Conservation (phyloP, 371 early-diverging fungal species). For the Blakeslea trispora region DNA sequence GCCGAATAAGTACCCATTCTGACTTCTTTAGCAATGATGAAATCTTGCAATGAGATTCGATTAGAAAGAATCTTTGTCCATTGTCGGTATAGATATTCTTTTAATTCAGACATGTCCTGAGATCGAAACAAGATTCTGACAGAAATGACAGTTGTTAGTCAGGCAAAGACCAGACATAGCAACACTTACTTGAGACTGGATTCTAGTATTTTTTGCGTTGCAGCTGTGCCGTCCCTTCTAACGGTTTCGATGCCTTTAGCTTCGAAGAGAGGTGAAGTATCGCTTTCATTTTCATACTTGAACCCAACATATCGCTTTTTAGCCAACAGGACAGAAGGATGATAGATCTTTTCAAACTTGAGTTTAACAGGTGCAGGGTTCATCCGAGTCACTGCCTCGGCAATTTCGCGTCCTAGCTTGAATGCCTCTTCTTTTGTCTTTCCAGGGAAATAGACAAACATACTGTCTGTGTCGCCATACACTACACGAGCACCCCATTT, state of each 20-base stretch:
- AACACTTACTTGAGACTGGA: slow-evolving; percentile 74
- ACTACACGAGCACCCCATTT: slow-evolving; percentile 82
- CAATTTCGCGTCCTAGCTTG: slow-evolving; percentile 76
- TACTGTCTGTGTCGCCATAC: slow-evolving; percentile 92
- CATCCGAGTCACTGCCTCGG: slow-evolving; percentile 65
- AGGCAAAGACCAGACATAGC: no score
- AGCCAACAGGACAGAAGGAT: slow-evolving; percentile 80
- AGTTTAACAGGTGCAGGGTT: slow-evolving; percentile 84
- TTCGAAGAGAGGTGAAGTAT: slow-evolving; percentile 76
- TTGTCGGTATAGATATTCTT: slow-evolving; percentile 68
- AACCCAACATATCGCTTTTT: slow-evolving; percentile 93
- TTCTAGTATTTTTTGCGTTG: slow-evolving; percentile 78
- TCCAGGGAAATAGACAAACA: slow-evolving; percentile 82
- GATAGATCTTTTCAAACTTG: slow-evolving; percentile 93
- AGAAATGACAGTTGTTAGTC: background rate
- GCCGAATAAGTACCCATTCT: slow-evolving; percentile 59
- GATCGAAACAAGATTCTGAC: slow-evolving; percentile 75
- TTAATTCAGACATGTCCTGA: slow-evolving; percentile 79
- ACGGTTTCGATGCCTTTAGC: slow-evolving; percentile 96
- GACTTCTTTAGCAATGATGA: slow-evolving; percentile 87
- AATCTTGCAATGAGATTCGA: slow-evolving; percentile 70
- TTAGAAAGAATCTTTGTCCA: slow-evolving; percentile 72
- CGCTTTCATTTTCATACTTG: slow-evolving; percentile 66
- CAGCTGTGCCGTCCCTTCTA: slow-evolving; percentile 82
- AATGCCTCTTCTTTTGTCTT: slow-evolving; percentile 73